phyloP scores from a whole-genome alignment of 768 basidiomycete genomes.

The Zangia roseola region DNA sequence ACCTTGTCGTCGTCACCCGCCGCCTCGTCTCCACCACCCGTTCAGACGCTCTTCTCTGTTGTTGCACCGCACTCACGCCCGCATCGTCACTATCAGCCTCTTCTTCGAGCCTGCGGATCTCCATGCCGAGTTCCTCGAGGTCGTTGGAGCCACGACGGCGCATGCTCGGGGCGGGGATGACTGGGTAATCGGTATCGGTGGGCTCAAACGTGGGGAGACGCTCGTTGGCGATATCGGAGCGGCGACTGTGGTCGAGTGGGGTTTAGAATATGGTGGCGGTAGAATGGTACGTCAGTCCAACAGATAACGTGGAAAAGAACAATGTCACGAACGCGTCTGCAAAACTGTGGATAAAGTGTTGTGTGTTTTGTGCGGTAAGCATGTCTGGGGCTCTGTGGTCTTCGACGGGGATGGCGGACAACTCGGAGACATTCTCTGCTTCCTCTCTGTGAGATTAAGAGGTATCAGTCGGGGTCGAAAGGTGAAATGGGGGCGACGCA shows the following conservation, averaged over 20 bases:
- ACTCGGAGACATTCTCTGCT: slow-evolving; percentile 74
- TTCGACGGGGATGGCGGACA: slow-evolving; percentile 39
- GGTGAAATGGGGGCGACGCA: no score
- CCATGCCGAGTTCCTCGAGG: slow-evolving; percentile 53
- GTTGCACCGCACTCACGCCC: neutral
- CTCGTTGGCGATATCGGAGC: slow-evolving; percentile 72
- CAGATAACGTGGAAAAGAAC: neutral
- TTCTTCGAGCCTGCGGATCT: slow-evolving; percentile 63
- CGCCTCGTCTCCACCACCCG: slow-evolving; percentile 60
- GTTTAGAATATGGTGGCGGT: no score
- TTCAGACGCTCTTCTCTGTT: slow-evolving; percentile 39
- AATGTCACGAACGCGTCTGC: slow-evolving; percentile 64
- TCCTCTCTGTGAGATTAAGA: slow-evolving; percentile 57
- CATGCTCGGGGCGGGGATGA: slow-evolving; percentile 66
- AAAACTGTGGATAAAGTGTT: slow-evolving; percentile 65
- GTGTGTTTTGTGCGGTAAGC: slow-evolving; percentile 60
- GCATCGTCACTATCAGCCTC: slow-evolving; percentile 36
- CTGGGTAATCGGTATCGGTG: slow-evolving; percentile 33
- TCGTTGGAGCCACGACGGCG: slow-evolving; percentile 42
- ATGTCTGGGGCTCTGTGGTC: slow-evolving; percentile 48
- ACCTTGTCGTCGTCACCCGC: slow-evolving; percentile 43
- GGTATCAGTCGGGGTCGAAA: neutral
- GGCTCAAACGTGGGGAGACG: slow-evolving; percentile 61
- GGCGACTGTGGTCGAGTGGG: slow-evolving; percentile 54
- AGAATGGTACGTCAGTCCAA: slow-evolving; percentile 1